A percentile compares a stretch with the other conserved stretches of the same genome.
These are phyloP conservation scores for Leersia perrieri DNA, from an alignment of 176 grass and related monocot species.

Conservation along the genomic window DNA sequence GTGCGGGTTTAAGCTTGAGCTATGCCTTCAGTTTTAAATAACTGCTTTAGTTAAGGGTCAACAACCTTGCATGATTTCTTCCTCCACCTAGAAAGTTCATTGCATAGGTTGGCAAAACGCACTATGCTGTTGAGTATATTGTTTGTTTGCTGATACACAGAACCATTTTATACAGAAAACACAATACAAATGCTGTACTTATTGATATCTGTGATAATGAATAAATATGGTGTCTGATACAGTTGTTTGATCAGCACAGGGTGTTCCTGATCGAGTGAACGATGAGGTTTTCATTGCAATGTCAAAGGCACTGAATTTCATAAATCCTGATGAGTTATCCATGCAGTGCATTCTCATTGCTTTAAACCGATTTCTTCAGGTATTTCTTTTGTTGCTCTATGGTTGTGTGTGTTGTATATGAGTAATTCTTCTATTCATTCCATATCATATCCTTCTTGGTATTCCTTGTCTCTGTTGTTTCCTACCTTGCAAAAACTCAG, in stretches of 20 bases:
- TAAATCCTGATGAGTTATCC: conserved; percentile 98
- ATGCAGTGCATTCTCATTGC: conserved; percentile 99
- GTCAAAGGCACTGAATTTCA: conserved; percentile 98
- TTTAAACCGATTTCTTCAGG: conserved; percentile 95
- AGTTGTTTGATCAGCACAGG: conserved; percentile 69
- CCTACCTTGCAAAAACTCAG: conserved; percentile 8
- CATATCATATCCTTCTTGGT: neutral
- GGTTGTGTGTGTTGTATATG: neutral
- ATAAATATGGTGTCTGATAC: conserved; percentile 40
- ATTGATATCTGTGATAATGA: neutral
- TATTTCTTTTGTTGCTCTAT: conserved; percentile 26
- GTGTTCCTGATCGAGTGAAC: conserved; percentile 84
- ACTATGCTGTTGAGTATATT: neutral
- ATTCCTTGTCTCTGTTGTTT: conserved; percentile 23
- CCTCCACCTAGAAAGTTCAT: neutral
- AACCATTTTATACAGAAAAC: neutral
- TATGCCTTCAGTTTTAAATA: conserved; percentile 25
- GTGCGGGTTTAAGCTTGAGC: conserved; percentile 18
- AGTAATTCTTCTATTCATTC: conserved; percentile 19
- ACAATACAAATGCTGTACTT: neutral
- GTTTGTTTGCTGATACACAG: conserved; percentile 32
- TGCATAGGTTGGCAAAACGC: neutral
- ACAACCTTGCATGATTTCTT: neutral
- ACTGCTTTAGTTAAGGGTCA: neutral
- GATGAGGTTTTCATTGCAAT: conserved; percentile 98